Conservation (phyloP, 768 basidiomycete genomes). For the Imleria badia region DNA sequence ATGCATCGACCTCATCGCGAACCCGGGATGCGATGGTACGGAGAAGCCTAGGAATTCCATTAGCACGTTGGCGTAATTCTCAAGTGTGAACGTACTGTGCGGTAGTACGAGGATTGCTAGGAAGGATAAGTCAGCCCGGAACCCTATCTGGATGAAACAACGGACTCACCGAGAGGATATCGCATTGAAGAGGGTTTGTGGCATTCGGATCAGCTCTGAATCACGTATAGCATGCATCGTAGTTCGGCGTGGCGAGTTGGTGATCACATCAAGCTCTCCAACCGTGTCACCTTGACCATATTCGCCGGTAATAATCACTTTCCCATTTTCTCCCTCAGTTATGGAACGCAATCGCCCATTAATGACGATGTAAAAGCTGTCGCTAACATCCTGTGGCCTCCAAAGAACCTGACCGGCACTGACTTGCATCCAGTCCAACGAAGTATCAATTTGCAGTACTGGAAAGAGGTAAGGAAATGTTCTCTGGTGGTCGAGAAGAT, state of each 20-base stretch:
- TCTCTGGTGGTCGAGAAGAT: background rate
- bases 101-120: conserved; percentile 80
- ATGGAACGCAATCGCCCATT: conserved; percentile 95
- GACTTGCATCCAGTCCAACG: conserved; percentile 98
- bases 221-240: conserved; percentile 98
- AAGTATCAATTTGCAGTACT: conserved; percentile 97
- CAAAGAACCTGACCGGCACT: conserved; percentile 94
- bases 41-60: conserved; percentile 50
- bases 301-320: conserved; percentile 82
- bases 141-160: background rate
- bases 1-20: conserved; percentile 73
- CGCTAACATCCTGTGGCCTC: conserved; percentile 85
- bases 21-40: conserved; percentile 93
- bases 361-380: conserved; percentile 98
- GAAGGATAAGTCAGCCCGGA: background rate
- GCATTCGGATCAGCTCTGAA: conserved; percentile 95
- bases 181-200: conserved; percentile 95
- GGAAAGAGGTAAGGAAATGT: conserved; percentile 8
- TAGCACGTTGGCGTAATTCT: background rate
- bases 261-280: conserved; percentile 97
- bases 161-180: conserved; percentile 74
- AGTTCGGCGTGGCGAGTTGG: conserved; percentile 78
- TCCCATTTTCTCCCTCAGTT: conserved; percentile 72
- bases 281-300: conserved; percentile 98
- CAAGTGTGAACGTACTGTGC: conserved; percentile 56